Base-by-base conservation (phyloP, 2,329 filamentous ascomycete genomes). In the Diaporthe nobilis region DNA sequence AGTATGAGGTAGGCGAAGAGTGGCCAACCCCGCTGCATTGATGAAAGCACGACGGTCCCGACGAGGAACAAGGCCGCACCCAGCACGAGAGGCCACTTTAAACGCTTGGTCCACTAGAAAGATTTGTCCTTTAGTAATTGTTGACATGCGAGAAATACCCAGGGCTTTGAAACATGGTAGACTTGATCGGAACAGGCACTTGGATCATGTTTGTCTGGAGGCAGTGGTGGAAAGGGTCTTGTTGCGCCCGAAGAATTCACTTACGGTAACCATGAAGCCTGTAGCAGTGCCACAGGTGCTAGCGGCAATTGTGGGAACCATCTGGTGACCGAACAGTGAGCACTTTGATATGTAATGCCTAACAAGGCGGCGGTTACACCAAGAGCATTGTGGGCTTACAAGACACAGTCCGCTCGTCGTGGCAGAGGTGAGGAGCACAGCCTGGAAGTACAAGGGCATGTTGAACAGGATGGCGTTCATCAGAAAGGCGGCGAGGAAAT, bases 391-490 rank as follows among this genome's bases (percentile, higher is more conserved):
- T 51, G 25, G 49, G 22, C 71, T 55, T 28, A 94, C 88, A 72
- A 96, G 91, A 58, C 92, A 90, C 39, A 95, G 89, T n/a, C 94
- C 94, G 0, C 94, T 94, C 34, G 88, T 86, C 0, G 94, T 95
- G 22, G 94, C 92, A 8, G 88, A 89, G 75, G 92, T 91, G 71
- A 94, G 88, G 65, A 94, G 91, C 37, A 95, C 93, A 51, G 92
- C 93, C 81, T 95, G 93, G 84, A 94, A 95, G 85, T 93, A 96
- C 10, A 96, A 86, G 0, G 94, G 94, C 86, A 90, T 87, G 81
- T 92, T 92, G 81, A 92, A 92, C 28, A 90, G 80, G 63, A 92
- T 87, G 12, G 90, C 87, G 79, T 91, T 91, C 68, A 86, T 81
- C 15, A 92, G 81, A 53, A 91, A 81, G 2, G 88, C 86, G 20